Base-by-base conservation (phyloP, 108 stramenopile species). In the Skeletonema menzelii region DNA sequence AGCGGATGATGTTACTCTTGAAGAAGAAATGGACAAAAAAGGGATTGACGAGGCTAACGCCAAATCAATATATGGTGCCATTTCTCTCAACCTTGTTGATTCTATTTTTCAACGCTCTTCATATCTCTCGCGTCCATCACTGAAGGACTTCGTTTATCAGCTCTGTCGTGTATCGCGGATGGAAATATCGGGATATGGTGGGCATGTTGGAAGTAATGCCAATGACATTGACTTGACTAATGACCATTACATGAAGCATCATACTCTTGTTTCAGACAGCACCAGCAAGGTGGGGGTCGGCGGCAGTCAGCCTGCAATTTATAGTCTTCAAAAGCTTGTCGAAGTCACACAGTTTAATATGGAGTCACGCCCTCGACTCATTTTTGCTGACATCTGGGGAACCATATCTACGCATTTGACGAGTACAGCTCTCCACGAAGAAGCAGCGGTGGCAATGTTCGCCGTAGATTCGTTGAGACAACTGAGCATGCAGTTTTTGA, bases 301-400 rank as follows among this genome's bases (percentile, higher is more conserved):
- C 31, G 76, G 81, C 8, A 86, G 69, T 32, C 89, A 92, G 73
- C 97, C 97, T 3, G 94, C 95, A 44, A 95, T 98, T 56, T 98
- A 95, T 82, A 95, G 89, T 44, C 88, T 99, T 22, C 97, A 99
- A 70, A 97, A 97, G 76, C 84, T 99, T 15, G 97, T 99, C 13
- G 99, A 99, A 68, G 97, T 97, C 14, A 95, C 99, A 15, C 97
- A 99, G 76, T 97, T 87, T 82, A 99, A 99, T 85, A 96, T 99
- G 97, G 93, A 97, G 58, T 83, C 83, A 27, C 79, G 99, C 31
- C 91, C 97, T 15, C 82, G 98, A 12, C 73, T 99, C 35, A 93
- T 96, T 24, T 99, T 98, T 87, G 85, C 95, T 38, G 90, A 94
- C 38, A 82, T 99, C 44, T 99, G 99, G 99, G 86, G 83, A 32